phyloP scores from a whole-genome alignment of 805 yeast species.

The Nakazawaea laoshanensis region DNA sequence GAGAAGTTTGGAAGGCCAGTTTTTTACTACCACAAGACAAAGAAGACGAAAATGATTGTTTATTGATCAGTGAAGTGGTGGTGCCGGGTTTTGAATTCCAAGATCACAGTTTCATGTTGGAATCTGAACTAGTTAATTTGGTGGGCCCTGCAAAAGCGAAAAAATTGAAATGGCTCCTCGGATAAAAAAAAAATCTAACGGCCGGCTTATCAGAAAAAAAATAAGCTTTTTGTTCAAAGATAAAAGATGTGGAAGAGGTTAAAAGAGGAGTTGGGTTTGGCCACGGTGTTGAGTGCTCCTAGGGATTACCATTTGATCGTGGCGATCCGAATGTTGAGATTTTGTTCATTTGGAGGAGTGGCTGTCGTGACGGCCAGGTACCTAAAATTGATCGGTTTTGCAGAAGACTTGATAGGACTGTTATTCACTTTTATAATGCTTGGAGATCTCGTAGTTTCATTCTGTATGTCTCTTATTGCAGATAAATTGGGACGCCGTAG shows the following conservation, averaged over 20 bases:
- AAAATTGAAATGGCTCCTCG: conserved; percentile 28
- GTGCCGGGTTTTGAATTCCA: conserved; percentile 54
- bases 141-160: conserved; percentile 30
- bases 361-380: conserved; percentile 34
- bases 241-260: neutral
- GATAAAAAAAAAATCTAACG: conserved; percentile 9
- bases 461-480: conserved; percentile 33
- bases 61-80: conserved; percentile 48
- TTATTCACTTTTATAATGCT: conserved; percentile 39
- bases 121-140: conserved; percentile 21
- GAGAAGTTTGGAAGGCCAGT: conserved; percentile 50
- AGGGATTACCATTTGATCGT: conserved; percentile 26
- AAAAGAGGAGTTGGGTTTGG: conserved; percentile 25
- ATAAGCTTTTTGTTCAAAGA: neutral
- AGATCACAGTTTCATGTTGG: conserved; percentile 39
- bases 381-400: conserved; percentile 30
- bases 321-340: conserved; percentile 24
- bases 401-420: conserved; percentile 35
- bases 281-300: conserved; percentile 21
- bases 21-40: conserved; percentile 30
- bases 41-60: conserved; percentile 27
- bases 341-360: conserved; percentile 28
- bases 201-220: neutral
- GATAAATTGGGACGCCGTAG: conserved; percentile 38
- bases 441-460: conserved; percentile 45